These are phyloP conservation scores for Pichia cactophila DNA, from an alignment of 1,139 yeast genomes.

Conservation along the genomic window DNA sequence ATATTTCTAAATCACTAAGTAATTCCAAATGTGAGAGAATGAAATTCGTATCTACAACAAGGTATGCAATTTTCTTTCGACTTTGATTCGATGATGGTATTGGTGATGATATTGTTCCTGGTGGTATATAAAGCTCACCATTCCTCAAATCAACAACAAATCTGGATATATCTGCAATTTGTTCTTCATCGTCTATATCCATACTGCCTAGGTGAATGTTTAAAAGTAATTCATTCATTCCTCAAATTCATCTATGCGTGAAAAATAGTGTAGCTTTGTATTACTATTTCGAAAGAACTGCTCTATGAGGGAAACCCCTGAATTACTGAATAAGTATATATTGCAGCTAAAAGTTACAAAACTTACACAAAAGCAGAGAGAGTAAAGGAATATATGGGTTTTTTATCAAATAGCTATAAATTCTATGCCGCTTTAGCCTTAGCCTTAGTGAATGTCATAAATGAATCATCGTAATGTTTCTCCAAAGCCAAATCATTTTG, in stretches of 20 bases:
- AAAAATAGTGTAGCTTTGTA: no score
- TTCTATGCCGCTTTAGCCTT: not conserved
- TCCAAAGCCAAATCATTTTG: constrained; percentile 57
- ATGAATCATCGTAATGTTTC: constrained; percentile 25
- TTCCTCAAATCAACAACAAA: constrained; percentile 4
- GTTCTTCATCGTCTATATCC: constrained; percentile 8
- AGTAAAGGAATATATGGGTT: not conserved
- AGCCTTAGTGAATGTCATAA: constrained; percentile 19
- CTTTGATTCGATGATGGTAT: not conserved
- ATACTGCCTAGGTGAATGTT: not conserved
- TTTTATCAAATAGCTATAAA: no score
- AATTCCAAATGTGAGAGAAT: constrained; percentile 56
- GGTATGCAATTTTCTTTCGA: constrained; percentile 18
- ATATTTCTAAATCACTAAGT: constrained; percentile 39
- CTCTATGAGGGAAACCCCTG: no score
- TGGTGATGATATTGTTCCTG: not conserved
- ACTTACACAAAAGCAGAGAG: not conserved
- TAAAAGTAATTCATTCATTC: no score
- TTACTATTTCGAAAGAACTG: no score
- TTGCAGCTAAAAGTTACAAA: not conserved
- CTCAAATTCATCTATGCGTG: no score
- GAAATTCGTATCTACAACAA: constrained; percentile 76
- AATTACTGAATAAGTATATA: no score
- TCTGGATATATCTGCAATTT: constrained; percentile 6
- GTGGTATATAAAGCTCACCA: constrained; percentile 3